Base-by-base conservation (phyloP, 768 basidiomycete species). In the Termitomyces sp. region DNA sequence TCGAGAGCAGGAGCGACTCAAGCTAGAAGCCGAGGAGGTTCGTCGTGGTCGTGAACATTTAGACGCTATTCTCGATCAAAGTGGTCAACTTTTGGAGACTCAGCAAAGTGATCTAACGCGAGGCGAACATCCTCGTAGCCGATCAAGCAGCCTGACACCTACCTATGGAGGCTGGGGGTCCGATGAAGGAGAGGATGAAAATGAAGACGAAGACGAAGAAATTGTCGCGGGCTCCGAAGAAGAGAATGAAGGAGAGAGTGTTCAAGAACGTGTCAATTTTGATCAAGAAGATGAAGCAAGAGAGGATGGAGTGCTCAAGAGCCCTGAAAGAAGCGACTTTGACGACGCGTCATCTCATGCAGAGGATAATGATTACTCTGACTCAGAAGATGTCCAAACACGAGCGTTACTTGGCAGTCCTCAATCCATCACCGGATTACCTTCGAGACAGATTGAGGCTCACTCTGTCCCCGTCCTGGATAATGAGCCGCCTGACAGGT, bases 31-130 rank as follows among this genome's bases (percentile, higher is more conserved):
- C 18, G 94, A 97, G 71, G 90, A 95, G 70, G 79, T 85, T 62
- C 80, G 84, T 34, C 78, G 86, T 6, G 93, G 95, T 0, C 88
- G 88, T 60, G 85, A 88, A 62, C 95, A 97, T 72, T 79, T 98
- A 22, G 91, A 95, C 69, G 91, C 89, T 4, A 92, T 98, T 62
- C 77, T 98, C 48, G 85, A 93, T 71, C 89, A 95, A 66, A 95
- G 93, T 37, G 91, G 91, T 0, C 86, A 89, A 50, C 85, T 96
- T 58, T 74, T 97, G 60, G 88, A 90, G 66, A 89, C 91, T 1
- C 95, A 96, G 66, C 86, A 89, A 48, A 78, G 81, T 1, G 89
- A 91, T 65, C 72, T 94, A 47, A 74, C 75, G 1, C 78, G 80
- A 52, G 79, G 77, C 8, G 82, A 79, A 51, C 55, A 72, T n/a